Percentiles rank a stretch among this genome's conserved stretches.
These are phyloP conservation scores for Agrocybe chaxingu DNA, from an alignment of 768 basidiomycete genomes.

Conservation along the genomic window DNA sequence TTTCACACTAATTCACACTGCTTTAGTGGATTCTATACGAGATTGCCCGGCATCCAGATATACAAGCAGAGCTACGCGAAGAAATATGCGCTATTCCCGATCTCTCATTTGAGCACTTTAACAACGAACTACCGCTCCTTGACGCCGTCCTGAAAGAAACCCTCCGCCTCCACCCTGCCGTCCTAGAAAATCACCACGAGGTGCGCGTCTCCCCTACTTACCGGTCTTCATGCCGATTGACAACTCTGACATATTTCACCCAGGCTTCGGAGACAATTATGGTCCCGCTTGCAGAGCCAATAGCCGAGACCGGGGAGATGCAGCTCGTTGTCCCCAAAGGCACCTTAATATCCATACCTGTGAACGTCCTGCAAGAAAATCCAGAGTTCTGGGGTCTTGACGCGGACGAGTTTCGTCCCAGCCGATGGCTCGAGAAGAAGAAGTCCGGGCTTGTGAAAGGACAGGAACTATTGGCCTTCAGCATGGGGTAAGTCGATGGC, in stretches of 20 bases:
- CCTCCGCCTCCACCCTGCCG: constrained; percentile 57
- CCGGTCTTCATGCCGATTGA: constrained; percentile 3
- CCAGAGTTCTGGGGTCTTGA: constrained; percentile 57
- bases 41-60: constrained; percentile 44
- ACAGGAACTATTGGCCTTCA: constrained; percentile 54
- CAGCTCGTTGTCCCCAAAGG: constrained; percentile 53
- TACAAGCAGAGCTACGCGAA: constrained; percentile 56
- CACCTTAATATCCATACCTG: constrained; percentile 50
- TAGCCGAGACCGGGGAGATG: constrained; percentile 40
- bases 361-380: constrained; percentile 56
- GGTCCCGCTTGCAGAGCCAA: constrained; percentile 52
- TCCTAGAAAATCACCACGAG: constrained; percentile 66
- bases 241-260: neutral
- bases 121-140: constrained; percentile 47
- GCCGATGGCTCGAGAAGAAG: constrained; percentile 54
- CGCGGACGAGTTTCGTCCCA: constrained; percentile 53
- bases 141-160: constrained; percentile 63
- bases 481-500: constrained; percentile 43
- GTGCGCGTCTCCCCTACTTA: constrained; percentile 20
- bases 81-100: constrained; percentile 45
- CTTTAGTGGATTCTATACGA: constrained; percentile 65
- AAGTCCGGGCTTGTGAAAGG: constrained; percentile 24
- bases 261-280: constrained; percentile 50
- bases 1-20: constrained; percentile 5
- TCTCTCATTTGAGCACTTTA: constrained; percentile 50